These are phyloP conservation scores for Dalbergia cultrata DNA, from an alignment of 306 rosid species.

Conservation along the genomic window DNA sequence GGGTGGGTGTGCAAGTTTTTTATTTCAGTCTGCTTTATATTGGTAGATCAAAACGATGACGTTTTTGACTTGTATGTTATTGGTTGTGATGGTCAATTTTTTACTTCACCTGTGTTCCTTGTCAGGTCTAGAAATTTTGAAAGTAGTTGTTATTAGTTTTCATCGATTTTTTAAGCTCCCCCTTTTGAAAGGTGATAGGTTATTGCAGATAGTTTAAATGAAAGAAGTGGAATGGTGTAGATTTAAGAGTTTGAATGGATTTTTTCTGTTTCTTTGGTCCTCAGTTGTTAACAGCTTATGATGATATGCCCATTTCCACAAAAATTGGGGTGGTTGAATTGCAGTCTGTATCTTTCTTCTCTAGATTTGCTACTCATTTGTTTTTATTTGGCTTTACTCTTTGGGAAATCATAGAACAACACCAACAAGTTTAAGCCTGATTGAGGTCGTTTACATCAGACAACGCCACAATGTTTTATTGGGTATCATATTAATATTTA, in stretches of 20 bases:
- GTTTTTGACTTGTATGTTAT: not conserved
- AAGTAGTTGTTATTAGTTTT: not conserved
- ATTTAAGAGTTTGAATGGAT: not conserved
- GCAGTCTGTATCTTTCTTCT: slow-evolving; percentile 3
- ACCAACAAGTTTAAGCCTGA: no score
- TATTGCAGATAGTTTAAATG: not conserved
- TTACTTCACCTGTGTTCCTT: not conserved
- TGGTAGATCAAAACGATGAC: not conserved
- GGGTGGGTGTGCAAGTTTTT: not conserved
- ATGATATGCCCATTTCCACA: not conserved
- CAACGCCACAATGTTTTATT: no score
- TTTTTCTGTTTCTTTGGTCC: not conserved
- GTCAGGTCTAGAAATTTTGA: not conserved
- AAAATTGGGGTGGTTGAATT: not conserved
- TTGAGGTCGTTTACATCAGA: no score
- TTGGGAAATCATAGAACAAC: no score
- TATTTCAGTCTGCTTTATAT: not conserved
- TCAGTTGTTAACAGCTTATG: not conserved
- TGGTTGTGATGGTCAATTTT: not conserved
- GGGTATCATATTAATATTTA: no score
- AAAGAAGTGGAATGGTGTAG: not conserved
- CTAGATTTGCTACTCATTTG: not conserved
- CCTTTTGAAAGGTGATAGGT: not conserved
- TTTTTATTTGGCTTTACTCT: slow-evolving; percentile 4
- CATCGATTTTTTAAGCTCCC: not conserved